A percentile compares a stretch with the other conserved stretches of the same genome.
Evolutionary conservation across 78 protist genomes (phyloP).

Genomic region (Dictyostelium intermedium): DNA sequence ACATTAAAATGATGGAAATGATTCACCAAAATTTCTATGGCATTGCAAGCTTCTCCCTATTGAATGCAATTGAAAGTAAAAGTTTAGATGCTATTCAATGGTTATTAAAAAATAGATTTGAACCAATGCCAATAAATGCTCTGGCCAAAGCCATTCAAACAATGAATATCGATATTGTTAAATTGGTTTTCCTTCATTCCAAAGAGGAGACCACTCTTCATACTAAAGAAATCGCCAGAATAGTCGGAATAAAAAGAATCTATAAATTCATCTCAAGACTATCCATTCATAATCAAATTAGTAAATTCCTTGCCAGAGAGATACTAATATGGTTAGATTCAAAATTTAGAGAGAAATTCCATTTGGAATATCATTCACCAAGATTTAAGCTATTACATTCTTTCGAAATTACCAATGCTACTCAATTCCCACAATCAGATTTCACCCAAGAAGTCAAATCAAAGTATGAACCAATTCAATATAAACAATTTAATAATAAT

Average conservation of each 20-base stretch:
- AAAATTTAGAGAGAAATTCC: not conserved
- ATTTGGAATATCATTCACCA: not conserved
- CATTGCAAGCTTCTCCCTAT: not conserved
- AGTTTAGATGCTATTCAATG: not conserved
- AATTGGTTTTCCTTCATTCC: not conserved
- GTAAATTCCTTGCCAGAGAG: not conserved
- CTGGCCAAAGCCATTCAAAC: not conserved
- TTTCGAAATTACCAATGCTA: not conserved
- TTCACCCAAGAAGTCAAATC: not conserved
- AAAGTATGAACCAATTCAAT: not conserved
- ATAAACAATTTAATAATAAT: not conserved
- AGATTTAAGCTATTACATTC: not conserved
- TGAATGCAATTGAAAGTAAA: not conserved
- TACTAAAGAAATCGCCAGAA: not conserved
- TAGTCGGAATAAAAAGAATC: not conserved
- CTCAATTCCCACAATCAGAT: not conserved
- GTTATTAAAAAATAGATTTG: not conserved
- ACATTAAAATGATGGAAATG: not conserved
- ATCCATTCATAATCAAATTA: not conserved
- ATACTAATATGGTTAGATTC: not conserved
- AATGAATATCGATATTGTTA: not conserved
- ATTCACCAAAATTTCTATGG: slow-evolving; percentile 3
- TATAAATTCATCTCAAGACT: not conserved
- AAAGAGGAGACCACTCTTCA: not conserved
- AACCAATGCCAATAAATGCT: not conserved